phyloP scores from a whole-genome alignment of 768 basidiomycete genomes.

The Boletus reticuloceps region DNA sequence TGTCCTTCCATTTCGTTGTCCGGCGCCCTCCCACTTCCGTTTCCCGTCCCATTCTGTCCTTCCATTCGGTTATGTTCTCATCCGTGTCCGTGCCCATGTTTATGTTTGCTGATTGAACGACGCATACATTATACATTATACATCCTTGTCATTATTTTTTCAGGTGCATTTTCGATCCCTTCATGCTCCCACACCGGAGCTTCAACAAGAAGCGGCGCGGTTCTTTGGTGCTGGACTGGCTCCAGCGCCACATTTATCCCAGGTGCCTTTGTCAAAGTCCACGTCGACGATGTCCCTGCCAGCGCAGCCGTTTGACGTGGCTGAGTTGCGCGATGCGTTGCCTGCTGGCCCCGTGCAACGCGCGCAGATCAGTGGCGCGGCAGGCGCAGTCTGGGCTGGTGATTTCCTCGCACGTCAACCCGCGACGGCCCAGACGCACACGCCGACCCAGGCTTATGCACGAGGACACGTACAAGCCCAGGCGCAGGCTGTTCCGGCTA shows the following conservation, averaged over 20 bases:
- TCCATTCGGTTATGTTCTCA: slow-evolving; percentile 5
- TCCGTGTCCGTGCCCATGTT: neutral
- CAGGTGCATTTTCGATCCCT: slow-evolving; percentile 62
- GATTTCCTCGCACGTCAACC: slow-evolving; percentile 51
- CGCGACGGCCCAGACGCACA: neutral
- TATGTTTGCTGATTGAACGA: neutral
- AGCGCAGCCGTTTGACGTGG: slow-evolving; percentile 54
- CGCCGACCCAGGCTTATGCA: neutral
- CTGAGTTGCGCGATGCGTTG: slow-evolving; percentile 33
- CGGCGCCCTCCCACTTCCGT: slow-evolving; percentile 7
- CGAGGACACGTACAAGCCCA: slow-evolving; percentile 11
- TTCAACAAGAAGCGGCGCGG: slow-evolving; percentile 64
- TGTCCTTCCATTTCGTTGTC: slow-evolving; percentile 17
- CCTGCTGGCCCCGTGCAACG: slow-evolving; percentile 15
- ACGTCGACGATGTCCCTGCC: slow-evolving; percentile 32
- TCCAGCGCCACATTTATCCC: slow-evolving; percentile 27
- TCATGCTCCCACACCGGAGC: slow-evolving; percentile 35
- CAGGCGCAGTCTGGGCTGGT: slow-evolving; percentile 51
- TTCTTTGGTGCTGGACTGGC: slow-evolving; percentile 52
- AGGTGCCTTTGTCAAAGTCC: slow-evolving; percentile 7
- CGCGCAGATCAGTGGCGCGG: slow-evolving; percentile 16
- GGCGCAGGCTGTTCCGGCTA: neutral
- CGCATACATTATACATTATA: neutral
- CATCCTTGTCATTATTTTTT: neutral
- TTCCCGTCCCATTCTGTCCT: neutral